A percentile compares a stretch with the other conserved stretches of the same genome.
Evolutionary conservation across 345 rosid species (phyloP).

Genomic region (Sonneratia caseolaris): DNA sequence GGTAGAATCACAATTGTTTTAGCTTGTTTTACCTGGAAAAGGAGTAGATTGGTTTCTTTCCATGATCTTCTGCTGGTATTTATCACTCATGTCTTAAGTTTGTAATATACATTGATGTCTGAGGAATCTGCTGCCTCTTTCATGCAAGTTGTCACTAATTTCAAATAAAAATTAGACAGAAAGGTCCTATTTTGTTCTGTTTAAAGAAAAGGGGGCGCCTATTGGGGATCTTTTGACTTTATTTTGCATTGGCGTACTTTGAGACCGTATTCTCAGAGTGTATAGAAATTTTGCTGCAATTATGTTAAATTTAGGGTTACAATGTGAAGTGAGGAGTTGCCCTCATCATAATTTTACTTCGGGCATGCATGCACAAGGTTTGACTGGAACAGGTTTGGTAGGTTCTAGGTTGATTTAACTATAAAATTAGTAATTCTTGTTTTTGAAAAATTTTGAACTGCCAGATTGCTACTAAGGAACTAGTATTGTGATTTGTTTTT

Average conservation of each 20-base stretch:
- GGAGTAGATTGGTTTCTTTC: background rate
- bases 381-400: background rate
- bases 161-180: background rate
- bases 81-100: background rate
- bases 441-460: background rate
- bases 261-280: too few relatives aligned
- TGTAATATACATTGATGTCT: background rate
- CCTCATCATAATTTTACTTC: background rate
- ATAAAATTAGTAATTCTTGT: background rate
- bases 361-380: background rate
- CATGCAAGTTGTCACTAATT: background rate
- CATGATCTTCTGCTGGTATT: background rate
- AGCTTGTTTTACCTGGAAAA: too few relatives aligned
- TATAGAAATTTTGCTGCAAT: too few relatives aligned
- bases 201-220: background rate
- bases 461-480: background rate
- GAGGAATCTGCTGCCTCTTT: background rate
- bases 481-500: too few relatives aligned
- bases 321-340: background rate
- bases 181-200: background rate
- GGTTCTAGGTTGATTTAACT: background rate
- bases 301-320: too few relatives aligned
- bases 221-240: too few relatives aligned
- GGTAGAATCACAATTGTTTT: too few relatives aligned
- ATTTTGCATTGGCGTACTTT: too few relatives aligned